Base-by-base conservation (phyloP, 768 basidiomycete species). In the Hysterangium stoloniferum region DNA sequence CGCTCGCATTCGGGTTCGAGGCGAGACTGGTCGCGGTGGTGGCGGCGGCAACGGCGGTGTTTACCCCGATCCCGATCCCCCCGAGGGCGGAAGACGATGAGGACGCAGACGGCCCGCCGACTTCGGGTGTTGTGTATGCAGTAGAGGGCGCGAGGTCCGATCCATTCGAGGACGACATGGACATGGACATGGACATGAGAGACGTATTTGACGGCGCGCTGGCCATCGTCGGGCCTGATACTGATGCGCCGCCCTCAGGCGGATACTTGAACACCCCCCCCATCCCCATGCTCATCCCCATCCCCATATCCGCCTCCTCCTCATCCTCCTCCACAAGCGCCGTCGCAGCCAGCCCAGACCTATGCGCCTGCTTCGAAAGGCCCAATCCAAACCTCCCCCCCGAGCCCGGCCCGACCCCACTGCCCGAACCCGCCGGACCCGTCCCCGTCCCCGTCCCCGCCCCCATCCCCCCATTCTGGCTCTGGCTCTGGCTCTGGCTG, bases 251-350 rank as follows among this genome's bases (percentile, higher is more conserved):
- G 22, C 28, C 27, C 35, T 41, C 35, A 11, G 53, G 50, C 20
- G 35, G 28, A 22, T 52, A 41, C 32, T 52, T 52, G 36, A 35
- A 41, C 31, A 22, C 42, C 22, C 25, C 47, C 4, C 51, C 37
- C 19, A 36, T 29, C 27, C 22, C 33, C 31, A 29, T 33, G n/a
- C 34, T 25, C 27, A 31, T 27, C 9, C 35, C 50, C 19, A 32
- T 52, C 12, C 20, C 32, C 28, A 36, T 33, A 17, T 29, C 54
- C 4, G 36, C 81, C 48, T 80, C 70, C 19, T 86, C 84, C 55
- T 90, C 87, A 8, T 89, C 85, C 58, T 86, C 87, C 62, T 86
- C 85, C 20, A 78, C 75, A 7, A 78, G 66, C 66, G 79, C 58
- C 64, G 71, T 62, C 63, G 78, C 61, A 48, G 74, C 61, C 53